Percentiles rank a stretch among this genome's conserved stretches.
phyloP scores from a whole-genome alignment of 2,329 filamentous ascomycete genomes.

The Neocucurbitaria cava region DNA sequence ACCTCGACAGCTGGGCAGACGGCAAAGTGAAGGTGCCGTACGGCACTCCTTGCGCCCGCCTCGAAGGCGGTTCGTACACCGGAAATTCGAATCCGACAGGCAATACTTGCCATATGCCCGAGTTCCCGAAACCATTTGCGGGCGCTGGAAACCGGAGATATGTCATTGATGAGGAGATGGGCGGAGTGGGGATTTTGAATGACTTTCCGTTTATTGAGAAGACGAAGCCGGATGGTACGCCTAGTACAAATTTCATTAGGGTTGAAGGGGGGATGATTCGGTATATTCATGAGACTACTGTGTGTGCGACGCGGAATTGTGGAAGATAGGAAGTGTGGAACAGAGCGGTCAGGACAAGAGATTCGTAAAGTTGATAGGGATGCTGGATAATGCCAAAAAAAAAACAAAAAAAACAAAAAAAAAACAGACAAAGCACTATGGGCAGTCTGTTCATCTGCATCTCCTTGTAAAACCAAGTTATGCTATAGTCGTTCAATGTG shows the following conservation, averaged over 20 bases:
- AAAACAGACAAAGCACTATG: too few species aligned
- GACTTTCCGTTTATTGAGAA: slow-evolving; percentile 38
- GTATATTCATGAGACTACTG: slow-evolving; percentile 36
- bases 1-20: slow-evolving; percentile 33
- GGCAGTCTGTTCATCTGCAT: too few species aligned
- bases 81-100: slow-evolving; percentile 14
- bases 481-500: too few species aligned
- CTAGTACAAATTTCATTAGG: slow-evolving; percentile 28
- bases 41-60: slow-evolving; percentile 33
- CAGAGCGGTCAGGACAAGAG: too few species aligned
- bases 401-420: too few species aligned
- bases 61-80: slow-evolving; percentile 37
- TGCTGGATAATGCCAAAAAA: too few species aligned
- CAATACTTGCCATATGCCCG: slow-evolving; percentile 32
- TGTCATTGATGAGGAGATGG: slow-evolving; percentile 32
- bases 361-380: too few species aligned
- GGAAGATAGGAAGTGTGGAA: too few species aligned
- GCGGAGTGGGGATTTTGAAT: slow-evolving; percentile 30
- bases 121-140: slow-evolving; percentile 30
- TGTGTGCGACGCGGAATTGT: slow-evolving; percentile 31
- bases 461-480: too few species aligned
- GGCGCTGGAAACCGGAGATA: slow-evolving; percentile 26
- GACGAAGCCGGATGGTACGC: slow-evolving; percentile 31
- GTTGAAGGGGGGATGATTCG: slow-evolving; percentile 32
- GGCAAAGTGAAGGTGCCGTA: slow-evolving; percentile 31